These are phyloP conservation scores for Zizania palustris DNA, from an alignment of 202 grass and related monocot genomes.

Conservation along the genomic window DNA sequence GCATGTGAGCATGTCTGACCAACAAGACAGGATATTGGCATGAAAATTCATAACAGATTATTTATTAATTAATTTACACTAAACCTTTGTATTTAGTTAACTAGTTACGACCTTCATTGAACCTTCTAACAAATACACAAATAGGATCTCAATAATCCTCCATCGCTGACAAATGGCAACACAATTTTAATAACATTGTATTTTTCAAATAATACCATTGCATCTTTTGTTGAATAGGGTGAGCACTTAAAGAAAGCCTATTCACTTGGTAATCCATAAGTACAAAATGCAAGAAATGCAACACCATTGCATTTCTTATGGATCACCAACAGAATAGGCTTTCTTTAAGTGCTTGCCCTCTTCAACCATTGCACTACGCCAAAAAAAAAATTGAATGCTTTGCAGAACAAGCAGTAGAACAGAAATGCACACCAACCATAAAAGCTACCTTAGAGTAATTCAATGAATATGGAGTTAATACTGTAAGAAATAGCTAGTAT, in stretches of 20 bases:
- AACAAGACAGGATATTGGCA: conserved; percentile 3
- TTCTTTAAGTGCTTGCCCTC: conserved; percentile 8
- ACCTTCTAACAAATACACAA: conserved; percentile 9
- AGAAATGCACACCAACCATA: conserved; percentile 19
- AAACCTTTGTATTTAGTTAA: conserved; percentile 8
- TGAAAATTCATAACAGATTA: not conserved
- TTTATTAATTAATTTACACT: conserved; percentile 20
- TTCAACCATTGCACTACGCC: not conserved
- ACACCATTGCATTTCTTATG: too few relatives aligned
- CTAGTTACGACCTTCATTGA: not conserved
- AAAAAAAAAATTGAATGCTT: conserved; percentile 19
- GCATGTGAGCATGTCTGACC: not conserved
- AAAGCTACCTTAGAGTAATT: conserved; percentile 15
- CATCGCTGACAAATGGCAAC: not conserved
- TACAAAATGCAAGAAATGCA: too few relatives aligned
- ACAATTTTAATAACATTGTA: conserved; percentile 7
- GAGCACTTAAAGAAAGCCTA: not conserved
- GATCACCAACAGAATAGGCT: not conserved
- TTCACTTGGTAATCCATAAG: not conserved
- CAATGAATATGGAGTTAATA: conserved; percentile 2
- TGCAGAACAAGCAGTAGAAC: not conserved
- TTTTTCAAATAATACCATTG: too few relatives aligned
- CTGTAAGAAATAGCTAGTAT: conserved; percentile 29
- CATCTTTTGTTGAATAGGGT: not conserved
- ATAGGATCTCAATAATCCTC: not conserved